Conservation (phyloP, 805 yeast species). For the Jamesozyma piceae region DNA sequence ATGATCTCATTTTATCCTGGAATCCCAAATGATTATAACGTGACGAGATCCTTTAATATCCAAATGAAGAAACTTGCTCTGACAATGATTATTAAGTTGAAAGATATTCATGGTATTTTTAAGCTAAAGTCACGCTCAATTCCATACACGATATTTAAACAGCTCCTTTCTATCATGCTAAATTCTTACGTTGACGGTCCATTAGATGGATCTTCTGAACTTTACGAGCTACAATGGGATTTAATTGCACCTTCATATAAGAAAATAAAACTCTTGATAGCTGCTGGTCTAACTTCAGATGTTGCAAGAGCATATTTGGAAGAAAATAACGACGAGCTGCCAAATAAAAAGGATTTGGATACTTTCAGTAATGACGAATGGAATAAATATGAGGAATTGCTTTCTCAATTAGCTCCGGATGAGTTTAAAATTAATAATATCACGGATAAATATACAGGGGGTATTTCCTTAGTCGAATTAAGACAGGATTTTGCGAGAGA, state of each 20-base stretch:
- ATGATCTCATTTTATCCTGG: constrained; percentile 19
- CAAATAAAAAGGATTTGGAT: constrained; percentile 13
- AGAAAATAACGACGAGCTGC: constrained; percentile 28
- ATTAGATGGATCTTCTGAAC: constrained; percentile 8
- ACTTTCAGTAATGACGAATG: constrained; percentile 29
- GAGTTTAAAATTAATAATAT: background rate
- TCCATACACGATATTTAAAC: constrained; percentile 37
- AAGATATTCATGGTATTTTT: constrained; percentile 16
- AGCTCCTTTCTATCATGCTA: constrained; percentile 37
- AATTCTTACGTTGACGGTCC: constrained; percentile 33
- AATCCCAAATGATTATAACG: constrained; percentile 15
- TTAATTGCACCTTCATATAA: constrained; percentile 19
- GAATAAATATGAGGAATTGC: constrained; percentile 13
- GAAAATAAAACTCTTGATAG: constrained; percentile 16
- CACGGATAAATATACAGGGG: background rate
- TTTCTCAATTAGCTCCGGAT: background rate
- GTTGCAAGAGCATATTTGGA: constrained; percentile 27
- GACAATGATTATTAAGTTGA: constrained; percentile 17
- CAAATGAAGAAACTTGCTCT: constrained; percentile 18
- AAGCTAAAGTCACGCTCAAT: constrained; percentile 21
- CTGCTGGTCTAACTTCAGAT: constrained; percentile 26
- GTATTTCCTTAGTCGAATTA: constrained; percentile 26
- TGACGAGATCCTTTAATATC: constrained; percentile 17
- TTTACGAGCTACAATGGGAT: constrained; percentile 26
- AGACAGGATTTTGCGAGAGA: constrained; percentile 30